These are phyloP conservation scores for Raphanus sativus DNA, from an alignment of 345 rosid species.

Conservation along the genomic window DNA sequence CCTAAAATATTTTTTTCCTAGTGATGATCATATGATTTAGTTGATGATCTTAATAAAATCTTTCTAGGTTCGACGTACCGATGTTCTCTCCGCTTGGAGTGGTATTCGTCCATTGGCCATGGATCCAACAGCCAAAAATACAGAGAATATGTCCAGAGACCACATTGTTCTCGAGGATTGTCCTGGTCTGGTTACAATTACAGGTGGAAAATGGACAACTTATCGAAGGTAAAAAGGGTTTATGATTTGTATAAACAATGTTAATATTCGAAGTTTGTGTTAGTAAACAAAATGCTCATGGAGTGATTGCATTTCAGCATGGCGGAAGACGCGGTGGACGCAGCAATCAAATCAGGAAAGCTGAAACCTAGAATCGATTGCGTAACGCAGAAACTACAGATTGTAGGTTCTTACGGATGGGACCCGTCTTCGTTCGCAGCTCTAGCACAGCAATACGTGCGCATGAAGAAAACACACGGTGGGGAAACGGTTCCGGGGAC, in stretches of 20 bases:
- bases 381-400: conserved; percentile 61
- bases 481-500: conserved; percentile 79
- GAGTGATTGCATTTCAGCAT: conserved; percentile 58
- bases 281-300: neutral
- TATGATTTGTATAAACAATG: neutral
- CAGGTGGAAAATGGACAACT: conserved; percentile 99
- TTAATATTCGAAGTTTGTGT: neutral
- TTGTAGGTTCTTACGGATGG: conserved; percentile 92
- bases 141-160: conserved; percentile 95
- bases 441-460: conserved; percentile 85
- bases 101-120: conserved; percentile 94
- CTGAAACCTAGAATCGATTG: conserved; percentile 64
- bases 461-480: conserved; percentile 76
- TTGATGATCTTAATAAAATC: conserved; percentile 17
- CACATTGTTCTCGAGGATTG: conserved; percentile 81
- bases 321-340: conserved; percentile 98
- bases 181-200: conserved; percentile 94
- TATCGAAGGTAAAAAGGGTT: conserved; percentile 60
- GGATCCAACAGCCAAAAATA: conserved; percentile 86
- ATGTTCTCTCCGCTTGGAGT: conserved; percentile 99
- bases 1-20: no score
- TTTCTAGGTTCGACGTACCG: conserved; percentile 74
- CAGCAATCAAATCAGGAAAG: conserved; percentile 78
- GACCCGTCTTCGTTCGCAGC: conserved; percentile 76
- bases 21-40: no score